Conservation (phyloP, 1,139 yeast genomes). For the Pichia kudriavzevii region DNA sequence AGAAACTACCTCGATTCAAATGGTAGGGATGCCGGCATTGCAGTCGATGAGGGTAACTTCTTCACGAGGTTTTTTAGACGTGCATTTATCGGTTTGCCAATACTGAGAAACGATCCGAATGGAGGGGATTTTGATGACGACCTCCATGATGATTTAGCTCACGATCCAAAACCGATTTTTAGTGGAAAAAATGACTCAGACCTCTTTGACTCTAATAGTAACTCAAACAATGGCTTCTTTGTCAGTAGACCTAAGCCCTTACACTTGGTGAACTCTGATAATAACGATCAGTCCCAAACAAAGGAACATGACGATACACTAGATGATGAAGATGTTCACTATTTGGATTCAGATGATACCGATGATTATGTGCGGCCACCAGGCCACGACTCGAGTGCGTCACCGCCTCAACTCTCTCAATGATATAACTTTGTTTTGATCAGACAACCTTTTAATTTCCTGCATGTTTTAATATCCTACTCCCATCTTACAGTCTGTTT, state of each 20-base stretch:
- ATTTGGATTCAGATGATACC: too few species aligned
- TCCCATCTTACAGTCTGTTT: too few species aligned
- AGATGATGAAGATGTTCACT: too few species aligned
- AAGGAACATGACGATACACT: too few species aligned
- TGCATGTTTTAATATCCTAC: too few species aligned
- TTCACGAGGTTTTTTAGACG: constrained; percentile 15
- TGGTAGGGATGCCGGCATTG: constrained; percentile 26
- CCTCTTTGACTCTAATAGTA: constrained; percentile 3
- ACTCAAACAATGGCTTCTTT: constrained; percentile 20
- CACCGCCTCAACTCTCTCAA: too few species aligned
- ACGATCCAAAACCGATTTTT: constrained; percentile 8
- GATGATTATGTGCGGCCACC: too few species aligned
- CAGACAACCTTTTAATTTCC: too few species aligned
- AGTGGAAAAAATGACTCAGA: constrained; percentile 5
- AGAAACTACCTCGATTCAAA: constrained; percentile 28
- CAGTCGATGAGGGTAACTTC: constrained; percentile 21
- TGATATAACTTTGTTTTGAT: too few species aligned
- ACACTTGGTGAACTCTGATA: constrained; percentile 11
- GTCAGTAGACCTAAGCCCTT: constrained; percentile 22
- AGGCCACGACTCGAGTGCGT: too few species aligned
- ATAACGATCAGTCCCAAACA: too few species aligned
- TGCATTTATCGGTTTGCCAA: constrained; percentile 22
- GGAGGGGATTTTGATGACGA: constrained; percentile 23
- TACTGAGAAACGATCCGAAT: constrained; percentile 9
- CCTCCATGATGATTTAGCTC: constrained; percentile 16